Evolutionary conservation across 352 stramenopile species (phyloP).

Genomic region (Phytophthora rubi): DNA sequence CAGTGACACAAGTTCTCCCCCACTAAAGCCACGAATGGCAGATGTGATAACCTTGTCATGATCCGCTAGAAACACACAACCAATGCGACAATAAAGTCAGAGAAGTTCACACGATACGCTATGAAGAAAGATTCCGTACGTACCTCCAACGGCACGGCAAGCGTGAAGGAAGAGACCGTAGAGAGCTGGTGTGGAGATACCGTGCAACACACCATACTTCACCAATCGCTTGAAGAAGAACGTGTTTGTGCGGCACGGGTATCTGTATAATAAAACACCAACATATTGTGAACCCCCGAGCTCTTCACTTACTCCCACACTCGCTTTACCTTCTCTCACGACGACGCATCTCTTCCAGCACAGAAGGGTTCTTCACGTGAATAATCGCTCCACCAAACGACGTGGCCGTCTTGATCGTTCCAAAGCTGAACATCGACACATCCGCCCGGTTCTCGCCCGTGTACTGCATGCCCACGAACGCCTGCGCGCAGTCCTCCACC

Average conservation of each 20-base stretch:
- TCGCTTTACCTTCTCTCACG: constrained; percentile 56
- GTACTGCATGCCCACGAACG: constrained; percentile 70
- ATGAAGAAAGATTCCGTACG: neutral
- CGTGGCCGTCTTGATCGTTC: constrained; percentile 87
- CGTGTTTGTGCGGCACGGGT: constrained; percentile 63
- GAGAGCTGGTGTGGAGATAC: constrained; percentile 69
- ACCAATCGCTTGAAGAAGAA: constrained; percentile 82
- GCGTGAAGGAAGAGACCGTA: constrained; percentile 80
- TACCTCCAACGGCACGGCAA: constrained; percentile 64
- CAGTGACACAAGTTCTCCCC: constrained; percentile 75
- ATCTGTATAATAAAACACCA: constrained; percentile 32
- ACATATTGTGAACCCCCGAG: neutral
- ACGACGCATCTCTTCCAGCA: constrained; percentile 74
- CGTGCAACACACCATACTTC: constrained; percentile 80
- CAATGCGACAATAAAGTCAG: constrained; percentile 3
- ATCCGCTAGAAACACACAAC: constrained; percentile 46
- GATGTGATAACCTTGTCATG: constrained; percentile 86
- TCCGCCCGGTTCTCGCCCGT: constrained; percentile 66
- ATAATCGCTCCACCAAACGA: constrained; percentile 79
- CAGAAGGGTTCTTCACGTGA: constrained; percentile 55
- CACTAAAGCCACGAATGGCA: constrained; percentile 81
- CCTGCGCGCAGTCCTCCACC: constrained; percentile 85
- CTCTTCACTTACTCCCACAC: neutral
- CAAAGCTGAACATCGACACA: constrained; percentile 90
- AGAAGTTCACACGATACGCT: neutral